phyloP scores from a whole-genome alignment of 2,329 filamentous ascomycete species.

The Leptodontidium sp. region DNA sequence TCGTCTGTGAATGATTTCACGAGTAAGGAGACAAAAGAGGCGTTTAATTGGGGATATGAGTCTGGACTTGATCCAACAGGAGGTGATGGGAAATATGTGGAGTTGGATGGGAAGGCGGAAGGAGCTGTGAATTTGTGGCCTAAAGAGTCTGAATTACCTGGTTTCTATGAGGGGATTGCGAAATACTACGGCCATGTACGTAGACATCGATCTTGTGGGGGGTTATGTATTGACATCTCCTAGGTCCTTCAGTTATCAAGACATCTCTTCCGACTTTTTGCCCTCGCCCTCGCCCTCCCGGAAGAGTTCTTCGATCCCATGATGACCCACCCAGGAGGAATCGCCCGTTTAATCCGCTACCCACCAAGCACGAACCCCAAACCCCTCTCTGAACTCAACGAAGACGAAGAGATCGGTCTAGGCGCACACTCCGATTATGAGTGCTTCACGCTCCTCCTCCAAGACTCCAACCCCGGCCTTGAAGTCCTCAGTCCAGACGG shows the following conservation, averaged over 20 bases:
- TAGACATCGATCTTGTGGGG: neutral
- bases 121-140: constrained; percentile 44
- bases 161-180: constrained; percentile 44
- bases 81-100: constrained; percentile 46
- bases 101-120: constrained; percentile 42
- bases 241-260: constrained; percentile 50
- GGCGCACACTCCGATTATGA: constrained; percentile 65
- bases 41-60: constrained; percentile 47
- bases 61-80: constrained; percentile 43
- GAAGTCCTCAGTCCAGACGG: constrained; percentile 58
- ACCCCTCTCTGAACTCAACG: constrained; percentile 41
- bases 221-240: neutral
- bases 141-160: constrained; percentile 40
- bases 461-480: constrained; percentile 58
- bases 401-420: constrained; percentile 44
- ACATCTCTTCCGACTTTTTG: constrained; percentile 48
- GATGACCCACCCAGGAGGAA: constrained; percentile 54
- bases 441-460: constrained; percentile 63
- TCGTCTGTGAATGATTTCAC: constrained; percentile 55
- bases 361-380: constrained; percentile 50
- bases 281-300: constrained; percentile 52
- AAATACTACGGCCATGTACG: constrained; percentile 43
- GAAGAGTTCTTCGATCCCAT: constrained; percentile 52
- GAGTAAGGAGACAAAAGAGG: constrained; percentile 57
- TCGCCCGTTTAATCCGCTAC: constrained; percentile 58